Evolutionary conservation across 2,329 filamentous ascomycete species (phyloP).

Genomic region (Microsporum audouinii): DNA sequence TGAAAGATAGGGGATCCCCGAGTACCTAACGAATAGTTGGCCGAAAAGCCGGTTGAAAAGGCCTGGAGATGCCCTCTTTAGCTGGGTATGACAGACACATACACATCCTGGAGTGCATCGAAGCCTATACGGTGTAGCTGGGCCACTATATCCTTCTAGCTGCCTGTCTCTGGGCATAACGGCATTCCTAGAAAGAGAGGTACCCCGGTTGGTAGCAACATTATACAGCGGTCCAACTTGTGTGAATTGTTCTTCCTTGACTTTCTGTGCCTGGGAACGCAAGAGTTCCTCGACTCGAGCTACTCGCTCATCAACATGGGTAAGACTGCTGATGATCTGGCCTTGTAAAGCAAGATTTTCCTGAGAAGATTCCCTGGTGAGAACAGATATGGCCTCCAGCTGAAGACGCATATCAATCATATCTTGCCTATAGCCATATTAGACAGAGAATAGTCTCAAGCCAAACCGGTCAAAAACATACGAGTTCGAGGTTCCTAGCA

Average conservation of each 20-base stretch:
- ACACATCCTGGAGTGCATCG: conserved; percentile 15
- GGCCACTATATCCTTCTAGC: neutral
- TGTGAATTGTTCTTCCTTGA: conserved; percentile 18
- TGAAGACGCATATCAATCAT: conserved; percentile 18
- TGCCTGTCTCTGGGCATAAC: neutral
- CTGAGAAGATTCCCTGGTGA: conserved; percentile 11
- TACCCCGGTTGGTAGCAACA: neutral
- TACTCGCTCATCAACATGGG: conserved; percentile 20
- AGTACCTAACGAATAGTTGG: conserved; percentile 21
- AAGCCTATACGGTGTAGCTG: neutral
- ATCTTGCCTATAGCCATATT: conserved; percentile 14
- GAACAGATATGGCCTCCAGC: conserved; percentile 19
- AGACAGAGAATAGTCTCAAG: neutral
- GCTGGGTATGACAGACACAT: conserved; percentile 17
- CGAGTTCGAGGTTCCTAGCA: conserved; percentile 23
- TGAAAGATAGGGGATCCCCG: conserved; percentile 20
- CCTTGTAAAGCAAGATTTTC: conserved; percentile 16
- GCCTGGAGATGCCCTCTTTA: conserved; percentile 16
- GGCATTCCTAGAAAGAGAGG: neutral
- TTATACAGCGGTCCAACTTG: conserved; percentile 19
- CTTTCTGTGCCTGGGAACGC: conserved; percentile 15
- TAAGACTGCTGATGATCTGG: conserved; percentile 16
- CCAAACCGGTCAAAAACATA: conserved; percentile 6
- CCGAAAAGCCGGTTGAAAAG: conserved; percentile 18
- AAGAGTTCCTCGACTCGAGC: conserved; percentile 21